A percentile compares a stretch with the other conserved stretches of the same genome.
Evolutionary conservation across 805 yeast species (phyloP).

Genomic region (Yarrowia keelungensis): DNA sequence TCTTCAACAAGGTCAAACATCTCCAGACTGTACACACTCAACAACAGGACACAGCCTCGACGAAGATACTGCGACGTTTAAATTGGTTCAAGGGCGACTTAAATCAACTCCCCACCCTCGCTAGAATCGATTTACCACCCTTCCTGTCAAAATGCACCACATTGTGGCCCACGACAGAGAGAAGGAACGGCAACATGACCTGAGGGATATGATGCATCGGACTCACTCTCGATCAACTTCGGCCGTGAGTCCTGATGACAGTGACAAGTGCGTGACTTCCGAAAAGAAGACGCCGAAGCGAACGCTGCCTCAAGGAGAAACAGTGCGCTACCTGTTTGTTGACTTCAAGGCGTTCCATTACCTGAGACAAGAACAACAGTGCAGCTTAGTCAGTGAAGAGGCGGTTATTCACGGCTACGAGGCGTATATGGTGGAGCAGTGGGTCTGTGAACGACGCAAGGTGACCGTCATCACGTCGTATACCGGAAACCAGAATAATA

Average conservation of each 20-base stretch:
- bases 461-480: conserved; percentile 77
- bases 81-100: too few relatives aligned
- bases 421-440: conserved; percentile 90
- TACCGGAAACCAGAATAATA: conserved; percentile 81
- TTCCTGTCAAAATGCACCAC: conserved; percentile 6
- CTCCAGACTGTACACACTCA: neutral
- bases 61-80: too few relatives aligned
- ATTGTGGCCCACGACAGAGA: conserved; percentile 25
- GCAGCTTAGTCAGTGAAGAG: conserved; percentile 52
- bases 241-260: conserved; percentile 23
- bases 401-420: conserved; percentile 76
- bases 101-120: too few relatives aligned
- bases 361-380: conserved; percentile 46
- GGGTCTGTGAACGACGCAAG: conserved; percentile 77
- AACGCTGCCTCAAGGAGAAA: conserved; percentile 13
- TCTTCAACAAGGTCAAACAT: neutral
- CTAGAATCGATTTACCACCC: neutral
- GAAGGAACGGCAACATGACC: conserved; percentile 15
- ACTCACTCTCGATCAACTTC: conserved; percentile 21
- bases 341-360: conserved; percentile 45
- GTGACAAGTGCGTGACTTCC: conserved; percentile 2
- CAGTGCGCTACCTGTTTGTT: conserved; percentile 46
- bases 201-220: neutral
- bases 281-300: conserved; percentile 13
- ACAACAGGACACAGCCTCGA: neutral